Evolutionary conservation across 805 yeast species (phyloP).

Genomic region (Ogataea pilisensis): DNA sequence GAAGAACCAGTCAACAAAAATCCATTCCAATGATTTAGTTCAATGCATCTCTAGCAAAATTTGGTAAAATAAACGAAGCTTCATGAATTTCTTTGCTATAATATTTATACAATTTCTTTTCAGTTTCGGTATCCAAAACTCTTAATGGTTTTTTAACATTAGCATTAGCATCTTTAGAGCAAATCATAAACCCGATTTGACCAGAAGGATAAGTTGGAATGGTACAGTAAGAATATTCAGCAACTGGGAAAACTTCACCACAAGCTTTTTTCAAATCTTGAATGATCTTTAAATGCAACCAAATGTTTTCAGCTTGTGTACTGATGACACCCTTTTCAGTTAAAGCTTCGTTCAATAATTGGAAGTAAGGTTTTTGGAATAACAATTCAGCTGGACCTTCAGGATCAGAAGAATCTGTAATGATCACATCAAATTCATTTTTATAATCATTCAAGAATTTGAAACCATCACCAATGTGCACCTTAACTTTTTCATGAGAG

Average conservation of each 20-base stretch:
- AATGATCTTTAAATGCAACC: slow-evolving; percentile 62
- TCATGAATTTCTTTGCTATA: slow-evolving; percentile 64
- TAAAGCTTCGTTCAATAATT: slow-evolving; percentile 59
- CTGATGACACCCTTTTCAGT: slow-evolving; percentile 65
- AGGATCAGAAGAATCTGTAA: slow-evolving; percentile 91
- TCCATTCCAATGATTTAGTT: slow-evolving; percentile 5
- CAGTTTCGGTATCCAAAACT: slow-evolving; percentile 33
- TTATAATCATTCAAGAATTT: slow-evolving; percentile 53
- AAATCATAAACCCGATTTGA: slow-evolving; percentile 74
- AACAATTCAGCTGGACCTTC: slow-evolving; percentile 92
- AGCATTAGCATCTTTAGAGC: slow-evolving; percentile 50
- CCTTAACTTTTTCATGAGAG: slow-evolving; percentile 59
- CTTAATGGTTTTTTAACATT: slow-evolving; percentile 52
- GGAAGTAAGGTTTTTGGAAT: slow-evolving; percentile 74
- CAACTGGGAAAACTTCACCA: slow-evolving; percentile 52
- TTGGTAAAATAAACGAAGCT: slow-evolving; percentile 74
- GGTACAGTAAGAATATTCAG: slow-evolving; percentile 69
- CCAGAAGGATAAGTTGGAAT: slow-evolving; percentile 90
- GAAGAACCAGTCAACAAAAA: neutral
- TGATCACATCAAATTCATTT: slow-evolving; percentile 68
- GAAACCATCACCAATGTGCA: slow-evolving; percentile 80
- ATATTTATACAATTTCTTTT: slow-evolving; percentile 47
- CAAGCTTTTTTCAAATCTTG: slow-evolving; percentile 45
- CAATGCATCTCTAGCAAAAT: slow-evolving; percentile 58
- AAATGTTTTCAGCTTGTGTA: slow-evolving; percentile 78